Percentiles rank a stretch among this genome's conserved stretches.
Conservation (phyloP, 495 filamentous ascomycete genomes). For the Thermothielavioides terrestris region DNA sequence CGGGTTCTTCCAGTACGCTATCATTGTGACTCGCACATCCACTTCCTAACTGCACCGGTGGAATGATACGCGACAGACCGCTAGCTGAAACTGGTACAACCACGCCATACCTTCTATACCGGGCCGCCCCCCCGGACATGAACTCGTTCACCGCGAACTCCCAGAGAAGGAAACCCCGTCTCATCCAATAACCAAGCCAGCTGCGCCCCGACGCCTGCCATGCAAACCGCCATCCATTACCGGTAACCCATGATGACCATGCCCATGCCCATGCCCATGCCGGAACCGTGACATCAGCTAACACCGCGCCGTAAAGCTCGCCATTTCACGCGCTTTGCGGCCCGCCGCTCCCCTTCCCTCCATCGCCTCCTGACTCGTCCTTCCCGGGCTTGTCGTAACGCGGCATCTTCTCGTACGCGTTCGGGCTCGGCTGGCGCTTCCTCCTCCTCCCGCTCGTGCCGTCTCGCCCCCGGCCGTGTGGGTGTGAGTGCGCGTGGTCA, state of each 20-base stretch:
- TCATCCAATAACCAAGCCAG: not conserved
- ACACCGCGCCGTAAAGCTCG: not conserved
- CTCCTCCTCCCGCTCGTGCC: slow-evolving; percentile 34
- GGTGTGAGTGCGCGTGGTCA: too few species aligned
- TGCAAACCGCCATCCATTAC: too few species aligned
- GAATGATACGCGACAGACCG: too few species aligned
- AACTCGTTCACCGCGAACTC: too few species aligned
- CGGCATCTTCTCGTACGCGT: slow-evolving; percentile 93
- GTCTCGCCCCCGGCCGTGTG: slow-evolving; percentile 18
- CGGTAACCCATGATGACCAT: too few species aligned
- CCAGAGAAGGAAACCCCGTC: too few species aligned
- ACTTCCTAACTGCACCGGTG: too few species aligned
- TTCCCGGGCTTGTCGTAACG: slow-evolving; percentile 39
- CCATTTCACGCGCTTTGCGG: not conserved
- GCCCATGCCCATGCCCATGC: not conserved
- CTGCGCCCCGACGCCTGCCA: not conserved
- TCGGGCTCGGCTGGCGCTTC: slow-evolving; percentile 64
- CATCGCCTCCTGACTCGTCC: slow-evolving; percentile 7
- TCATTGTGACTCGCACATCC: too few species aligned
- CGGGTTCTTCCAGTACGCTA: too few species aligned
- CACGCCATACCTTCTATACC: too few species aligned
- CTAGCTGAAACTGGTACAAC: too few species aligned
- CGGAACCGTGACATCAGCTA: not conserved
- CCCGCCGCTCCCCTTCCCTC: not conserved
- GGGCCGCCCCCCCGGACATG: too few species aligned